A percentile compares a stretch with the other conserved stretches of the same genome.
Evolutionary conservation across 805 yeast genomes (phyloP).

Genomic region (Helenozyma rhizophorensis): DNA sequence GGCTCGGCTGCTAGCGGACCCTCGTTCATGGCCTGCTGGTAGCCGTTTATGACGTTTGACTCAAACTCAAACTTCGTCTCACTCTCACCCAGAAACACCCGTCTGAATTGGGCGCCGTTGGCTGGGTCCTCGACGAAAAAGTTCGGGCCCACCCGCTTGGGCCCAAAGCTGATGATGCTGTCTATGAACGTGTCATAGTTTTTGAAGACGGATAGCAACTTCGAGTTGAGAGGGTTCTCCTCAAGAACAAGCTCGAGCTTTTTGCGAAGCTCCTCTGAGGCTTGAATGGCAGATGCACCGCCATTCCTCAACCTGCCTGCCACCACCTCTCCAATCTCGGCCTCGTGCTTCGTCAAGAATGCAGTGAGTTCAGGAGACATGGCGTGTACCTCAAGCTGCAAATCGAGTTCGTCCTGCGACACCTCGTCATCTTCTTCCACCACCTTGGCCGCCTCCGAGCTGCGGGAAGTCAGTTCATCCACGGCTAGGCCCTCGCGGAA

Average conservation of each 20-base stretch:
- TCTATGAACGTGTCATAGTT: slow-evolving; percentile 19
- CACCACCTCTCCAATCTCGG: slow-evolving; percentile 36
- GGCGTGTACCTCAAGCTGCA: slow-evolving; percentile 56
- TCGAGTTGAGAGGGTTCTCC: slow-evolving; percentile 11
- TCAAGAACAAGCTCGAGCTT: slow-evolving; percentile 9
- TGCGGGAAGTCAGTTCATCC: slow-evolving; percentile 21
- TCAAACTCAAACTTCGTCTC: slow-evolving; percentile 37
- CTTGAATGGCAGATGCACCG: slow-evolving; percentile 14
- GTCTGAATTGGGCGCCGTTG: slow-evolving; percentile 24
- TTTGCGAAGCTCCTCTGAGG: slow-evolving; percentile 7
- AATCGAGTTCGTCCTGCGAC: slow-evolving; percentile 27
- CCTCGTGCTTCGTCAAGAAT: slow-evolving; percentile 46
- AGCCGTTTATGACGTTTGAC: slow-evolving; percentile 72
- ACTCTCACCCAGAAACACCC: slow-evolving; percentile 19
- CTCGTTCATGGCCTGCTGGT: slow-evolving; percentile 71
- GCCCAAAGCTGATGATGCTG: slow-evolving; percentile 65
- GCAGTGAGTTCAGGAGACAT: slow-evolving; percentile 47
- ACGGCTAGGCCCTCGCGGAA: slow-evolving; percentile 79
- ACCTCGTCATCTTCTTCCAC: slow-evolving; percentile 15
- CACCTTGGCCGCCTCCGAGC: slow-evolving; percentile 12
- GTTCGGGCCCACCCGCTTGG: slow-evolving; percentile 72
- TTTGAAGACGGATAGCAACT: slow-evolving; percentile 17
- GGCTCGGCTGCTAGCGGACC: slow-evolving; percentile 92
- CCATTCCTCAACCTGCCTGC: slow-evolving; percentile 11
- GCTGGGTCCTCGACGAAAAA: slow-evolving; percentile 54